Evolutionary conservation across 768 basidiomycete species (phyloP), one percentile per base, ranked within the genome.

Genomic region (Serendipita sp.): DNA sequence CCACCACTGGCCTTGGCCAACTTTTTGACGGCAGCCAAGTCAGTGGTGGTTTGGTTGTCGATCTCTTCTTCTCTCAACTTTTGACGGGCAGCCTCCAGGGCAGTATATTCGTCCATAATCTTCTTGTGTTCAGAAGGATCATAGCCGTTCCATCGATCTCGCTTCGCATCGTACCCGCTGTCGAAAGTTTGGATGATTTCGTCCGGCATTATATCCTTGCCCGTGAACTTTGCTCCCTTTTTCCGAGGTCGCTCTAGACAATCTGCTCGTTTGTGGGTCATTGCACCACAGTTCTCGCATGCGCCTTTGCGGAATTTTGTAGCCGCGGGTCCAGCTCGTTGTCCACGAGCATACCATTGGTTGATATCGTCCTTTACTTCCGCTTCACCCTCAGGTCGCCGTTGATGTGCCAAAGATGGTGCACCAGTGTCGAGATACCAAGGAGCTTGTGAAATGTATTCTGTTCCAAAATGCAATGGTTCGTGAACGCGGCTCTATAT

Each of bases 91-190:
- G 85, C 84, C 72, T 99, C 96, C 62, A 95, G 75, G 10, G 93
- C 95, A 43, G 86, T 86, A 72, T 98, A 95, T 75, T 98, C 95
- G 3, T 95, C 90, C 69, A 96, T 90, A 31, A 97, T 84, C 68
- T 75, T 79, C 72, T 85, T 85, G 75, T 98, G 91, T 68, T 88
- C 87, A 3, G 87, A 76, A 5, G 92, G 80, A 71, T 99, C 92
- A 73, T 98, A 99, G 3, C 96, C 96, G 72, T 97, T 98, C 93
- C 96, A 99, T 63, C 96, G 78, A 73, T 99, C 96, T 40, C 96
- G 83, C 75, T 99, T 99, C 31, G 91, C 91, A 67, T 88, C 96
- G 69, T 92, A 99, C 2, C 86, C 88, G 29, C 76, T 68, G 11
- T 82, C 76, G 27, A 94, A 79, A 0, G 91, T 81, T 73, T 94